phyloP scores from a whole-genome alignment of 345 rosid genomes.

The Eucalyptus guilfoylei region DNA sequence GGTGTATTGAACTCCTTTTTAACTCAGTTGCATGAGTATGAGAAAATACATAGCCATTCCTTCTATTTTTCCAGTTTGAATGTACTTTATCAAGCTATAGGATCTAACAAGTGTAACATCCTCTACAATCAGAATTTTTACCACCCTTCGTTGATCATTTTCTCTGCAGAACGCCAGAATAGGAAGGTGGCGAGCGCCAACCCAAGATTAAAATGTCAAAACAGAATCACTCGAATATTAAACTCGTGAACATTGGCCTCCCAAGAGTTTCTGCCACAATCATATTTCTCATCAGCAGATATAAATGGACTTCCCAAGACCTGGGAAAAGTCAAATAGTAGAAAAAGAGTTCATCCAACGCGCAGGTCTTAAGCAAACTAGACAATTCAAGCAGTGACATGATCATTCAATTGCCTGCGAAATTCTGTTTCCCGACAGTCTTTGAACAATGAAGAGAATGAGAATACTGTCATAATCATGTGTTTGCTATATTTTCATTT shows the following conservation, averaged over 20 bases:
- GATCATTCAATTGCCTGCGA: background rate
- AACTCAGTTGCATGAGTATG: background rate
- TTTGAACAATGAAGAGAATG: background rate
- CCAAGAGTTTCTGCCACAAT: background rate
- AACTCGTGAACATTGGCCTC: background rate
- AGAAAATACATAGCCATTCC: background rate
- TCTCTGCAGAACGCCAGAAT: background rate
- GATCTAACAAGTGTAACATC: background rate
- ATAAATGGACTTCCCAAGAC: background rate
- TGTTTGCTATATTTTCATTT: background rate
- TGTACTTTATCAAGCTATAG: background rate
- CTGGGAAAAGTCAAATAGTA: background rate
- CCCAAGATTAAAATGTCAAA: background rate
- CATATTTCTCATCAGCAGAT: background rate
- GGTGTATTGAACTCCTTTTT: background rate
- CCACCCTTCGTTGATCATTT: background rate
- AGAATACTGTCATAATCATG: background rate
- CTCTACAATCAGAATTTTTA: background rate
- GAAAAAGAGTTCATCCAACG: background rate
- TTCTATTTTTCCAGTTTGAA: background rate
- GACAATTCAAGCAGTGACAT: background rate
- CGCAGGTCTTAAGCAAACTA: background rate
- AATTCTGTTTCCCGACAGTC: background rate
- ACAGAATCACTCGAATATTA: no score
- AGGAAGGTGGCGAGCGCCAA: background rate